Percentiles rank a stretch among this genome's conserved stretches.
These are phyloP conservation scores for Rhizopogon roseolus DNA, from an alignment of 768 basidiomycete species.

Conservation along the genomic window DNA sequence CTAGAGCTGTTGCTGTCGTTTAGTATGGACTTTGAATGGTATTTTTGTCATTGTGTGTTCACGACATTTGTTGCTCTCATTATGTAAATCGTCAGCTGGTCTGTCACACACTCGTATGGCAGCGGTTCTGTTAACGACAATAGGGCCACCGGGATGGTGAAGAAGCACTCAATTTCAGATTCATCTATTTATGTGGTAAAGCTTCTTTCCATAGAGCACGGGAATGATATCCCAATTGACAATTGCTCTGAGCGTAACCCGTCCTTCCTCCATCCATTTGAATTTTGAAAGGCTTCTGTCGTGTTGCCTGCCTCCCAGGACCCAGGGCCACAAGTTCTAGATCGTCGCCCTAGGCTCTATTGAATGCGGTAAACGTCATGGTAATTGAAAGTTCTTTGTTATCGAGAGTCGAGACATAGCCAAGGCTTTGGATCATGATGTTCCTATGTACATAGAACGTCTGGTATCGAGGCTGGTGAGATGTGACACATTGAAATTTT, in stretches of 20 bases:
- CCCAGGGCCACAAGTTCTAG: no score
- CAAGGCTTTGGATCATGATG: no score
- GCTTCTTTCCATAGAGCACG: not conserved
- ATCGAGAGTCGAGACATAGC: no score
- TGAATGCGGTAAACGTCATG: no score
- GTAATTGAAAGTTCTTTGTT: no score
- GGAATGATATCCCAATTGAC: not conserved
- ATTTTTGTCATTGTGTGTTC: not conserved
- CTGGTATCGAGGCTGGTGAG: no score
- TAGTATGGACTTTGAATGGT: not conserved
- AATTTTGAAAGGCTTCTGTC: not conserved
- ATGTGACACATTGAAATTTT: no score
- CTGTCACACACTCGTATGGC: not conserved
- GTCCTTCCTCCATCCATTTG: not conserved
- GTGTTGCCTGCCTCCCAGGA: no score
- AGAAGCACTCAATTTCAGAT: not conserved
- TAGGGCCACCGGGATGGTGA: not conserved
- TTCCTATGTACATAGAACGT: no score
- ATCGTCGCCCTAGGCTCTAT: no score
- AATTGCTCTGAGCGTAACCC: not conserved
- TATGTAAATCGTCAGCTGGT: not conserved
- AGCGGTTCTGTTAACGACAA: not conserved
- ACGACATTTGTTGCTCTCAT: not conserved
- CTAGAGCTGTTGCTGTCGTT: conserved; percentile 31
- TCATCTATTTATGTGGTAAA: not conserved